Evolutionary conservation across 305 asterid species (phyloP), one percentile per base, ranked within the genome.

Genomic region (Fraxinus sp.): DNA sequence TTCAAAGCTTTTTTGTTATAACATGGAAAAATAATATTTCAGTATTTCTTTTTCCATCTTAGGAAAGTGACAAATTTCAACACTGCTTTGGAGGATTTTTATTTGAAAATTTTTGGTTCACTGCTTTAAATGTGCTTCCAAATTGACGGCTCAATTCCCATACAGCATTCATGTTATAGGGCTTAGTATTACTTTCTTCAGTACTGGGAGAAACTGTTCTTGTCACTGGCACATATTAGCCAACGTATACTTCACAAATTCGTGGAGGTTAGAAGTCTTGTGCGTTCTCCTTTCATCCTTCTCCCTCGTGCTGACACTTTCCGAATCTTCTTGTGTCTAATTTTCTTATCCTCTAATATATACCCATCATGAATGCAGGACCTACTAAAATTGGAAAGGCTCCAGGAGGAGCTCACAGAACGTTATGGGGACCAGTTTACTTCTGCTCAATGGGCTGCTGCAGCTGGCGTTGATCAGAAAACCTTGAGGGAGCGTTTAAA

Each of bases 361-460:
- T 20, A 83, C 83, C 79, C 79, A 81, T 72, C 24, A 18, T 57
- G 62, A 80, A 81, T 87, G 82, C 92, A 96, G 99, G 97, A 86
- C 81, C 90, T 93, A 39, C 83, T 93, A 83, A 94, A 93, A 86
- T 83, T 96, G 90, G 98, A 94, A 89, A 90, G 92, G 83, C 93
- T 94, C 75, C 90, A 91, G 22, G 90, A 78, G 82, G 97, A 96
- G 87, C 96, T 96, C 73, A 80, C 59, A 24, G 79, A 90, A 70
- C 93, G 97, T 52, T 92, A 79, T 75, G 97, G 97, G 43, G 83
- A 83, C 79, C 86, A 86, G 89, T 96, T 98, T 57, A 88, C 96
- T 43, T 84, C 87, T 86, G 70, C 91, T 52, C 98, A 96, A 77
- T 96, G 99, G 98, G 97, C 99, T 84, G 92, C 93, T 82, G 98